Evolutionary conservation across 345 rosid species (phyloP).

Genomic region (Punica granatum): DNA sequence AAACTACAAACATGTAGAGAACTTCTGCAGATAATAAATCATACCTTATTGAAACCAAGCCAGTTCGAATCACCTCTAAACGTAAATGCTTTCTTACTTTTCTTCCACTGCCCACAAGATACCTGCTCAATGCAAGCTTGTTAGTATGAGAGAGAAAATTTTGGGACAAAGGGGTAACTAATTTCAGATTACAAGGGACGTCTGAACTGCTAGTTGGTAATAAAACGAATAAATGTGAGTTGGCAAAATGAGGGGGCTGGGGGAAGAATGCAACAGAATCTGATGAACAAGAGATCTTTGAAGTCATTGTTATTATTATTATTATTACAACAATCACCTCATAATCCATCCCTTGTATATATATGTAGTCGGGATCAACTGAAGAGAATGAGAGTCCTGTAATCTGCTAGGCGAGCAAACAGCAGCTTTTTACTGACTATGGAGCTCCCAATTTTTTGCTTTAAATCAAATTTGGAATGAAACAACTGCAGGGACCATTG

Average conservation of each 20-base stretch:
- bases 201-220: background rate
- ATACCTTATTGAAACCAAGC: slow-evolving; percentile 69
- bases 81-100: slow-evolving; percentile 33
- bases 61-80: slow-evolving; percentile 72
- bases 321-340: slow-evolving; percentile 35
- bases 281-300: background rate
- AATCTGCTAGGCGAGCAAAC: slow-evolving; percentile 33
- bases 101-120: slow-evolving; percentile 48
- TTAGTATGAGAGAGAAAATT: background rate
- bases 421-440: background rate
- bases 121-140: slow-evolving; percentile 29
- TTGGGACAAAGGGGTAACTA: background rate
- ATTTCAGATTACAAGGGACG: background rate
- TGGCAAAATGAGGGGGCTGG: background rate
- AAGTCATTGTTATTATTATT: background rate
- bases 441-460: background rate
- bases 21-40: background rate
- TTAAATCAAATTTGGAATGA: background rate
- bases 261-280: background rate
- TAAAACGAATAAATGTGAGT: background rate
- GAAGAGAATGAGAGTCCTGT: slow-evolving; percentile 68
- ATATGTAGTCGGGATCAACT: slow-evolving; percentile 40
- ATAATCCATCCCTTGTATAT: slow-evolving; percentile 59
- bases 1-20: background rate
- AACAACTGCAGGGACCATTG: background rate